Conservation (phyloP, 441 rosid genomes). For the Cnidoscolus chayamansa region DNA sequence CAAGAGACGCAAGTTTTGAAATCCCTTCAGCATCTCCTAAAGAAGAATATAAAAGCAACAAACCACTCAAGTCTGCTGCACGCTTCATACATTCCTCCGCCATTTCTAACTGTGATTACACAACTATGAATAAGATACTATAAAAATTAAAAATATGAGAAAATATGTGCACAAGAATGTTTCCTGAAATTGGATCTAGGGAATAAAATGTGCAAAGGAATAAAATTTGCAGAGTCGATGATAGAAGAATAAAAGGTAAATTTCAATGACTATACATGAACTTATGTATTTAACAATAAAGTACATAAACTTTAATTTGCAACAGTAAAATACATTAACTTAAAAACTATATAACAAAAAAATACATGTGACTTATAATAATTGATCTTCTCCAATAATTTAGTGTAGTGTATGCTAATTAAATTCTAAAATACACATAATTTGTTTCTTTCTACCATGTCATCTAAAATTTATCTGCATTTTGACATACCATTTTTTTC, state of each 20-base stretch:
- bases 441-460: too few species aligned
- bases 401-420: too few species aligned
- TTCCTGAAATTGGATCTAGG: neutral
- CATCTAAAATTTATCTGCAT: too few species aligned
- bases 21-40: constrained; percentile 94
- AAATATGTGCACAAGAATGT: neutral
- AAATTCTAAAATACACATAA: too few species aligned
- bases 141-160: neutral
- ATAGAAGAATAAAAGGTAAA: neutral
- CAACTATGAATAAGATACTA: neutral
- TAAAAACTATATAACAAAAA: too few species aligned
- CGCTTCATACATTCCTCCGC: constrained; percentile 94
- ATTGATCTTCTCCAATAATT: too few species aligned
- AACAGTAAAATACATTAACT: too few species aligned
- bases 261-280: too few species aligned
- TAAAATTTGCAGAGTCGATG: neutral
- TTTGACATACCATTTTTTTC: too few species aligned
- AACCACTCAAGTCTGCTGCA: constrained; percentile 90
- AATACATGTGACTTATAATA: too few species aligned
- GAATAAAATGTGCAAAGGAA: neutral
- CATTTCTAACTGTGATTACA: constrained; percentile 72
- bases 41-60: constrained; percentile 86
- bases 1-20: constrained; percentile 64
- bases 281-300: too few species aligned
- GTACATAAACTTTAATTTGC: too few species aligned